Evolutionary conservation across 1,284 basidiomycete species (phyloP).

Genomic region (Pholiota adiposa): DNA sequence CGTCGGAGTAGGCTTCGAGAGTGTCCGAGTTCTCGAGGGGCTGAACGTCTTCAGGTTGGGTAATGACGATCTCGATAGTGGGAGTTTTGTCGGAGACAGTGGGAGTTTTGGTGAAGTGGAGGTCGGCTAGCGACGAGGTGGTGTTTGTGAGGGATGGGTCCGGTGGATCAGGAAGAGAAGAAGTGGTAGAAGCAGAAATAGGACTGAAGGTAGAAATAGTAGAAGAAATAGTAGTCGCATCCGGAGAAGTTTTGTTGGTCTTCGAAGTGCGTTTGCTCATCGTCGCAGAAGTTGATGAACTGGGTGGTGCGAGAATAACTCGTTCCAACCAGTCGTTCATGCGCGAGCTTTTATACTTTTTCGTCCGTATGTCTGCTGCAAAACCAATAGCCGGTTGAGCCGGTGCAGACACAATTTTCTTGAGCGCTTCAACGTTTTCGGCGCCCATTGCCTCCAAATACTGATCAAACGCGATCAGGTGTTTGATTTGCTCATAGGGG

Average conservation of each 20-base stretch:
- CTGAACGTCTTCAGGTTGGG: too few species aligned
- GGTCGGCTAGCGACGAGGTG: not conserved
- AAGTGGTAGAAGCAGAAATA: not conserved
- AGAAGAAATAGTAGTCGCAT: not conserved
- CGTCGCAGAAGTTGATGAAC: too few species aligned
- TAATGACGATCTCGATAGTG: too few species aligned
- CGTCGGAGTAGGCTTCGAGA: too few species aligned
- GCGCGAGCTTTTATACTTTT: not conserved
- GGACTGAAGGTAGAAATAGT: not conserved
- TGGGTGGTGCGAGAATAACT: not conserved
- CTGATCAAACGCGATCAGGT: slow-evolving; percentile 16
- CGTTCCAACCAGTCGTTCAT: not conserved
- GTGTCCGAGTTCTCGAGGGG: too few species aligned
- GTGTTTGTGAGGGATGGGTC: not conserved
- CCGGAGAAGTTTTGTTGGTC: too few species aligned
- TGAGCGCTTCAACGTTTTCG: not conserved
- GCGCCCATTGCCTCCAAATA: slow-evolving; percentile 22
- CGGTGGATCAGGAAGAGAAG: not conserved
- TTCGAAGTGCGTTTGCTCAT: not conserved
- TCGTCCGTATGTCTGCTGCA: not conserved
- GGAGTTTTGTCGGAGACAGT: too few species aligned
- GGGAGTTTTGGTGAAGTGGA: not conserved
- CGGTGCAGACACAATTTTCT: not conserved
- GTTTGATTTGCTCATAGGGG: slow-evolving; percentile 18
- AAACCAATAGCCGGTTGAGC: not conserved